These are phyloP conservation scores for Pestalotiopsis sp. DNA, from an alignment of 2,329 filamentous ascomycete species.

Conservation along the genomic window DNA sequence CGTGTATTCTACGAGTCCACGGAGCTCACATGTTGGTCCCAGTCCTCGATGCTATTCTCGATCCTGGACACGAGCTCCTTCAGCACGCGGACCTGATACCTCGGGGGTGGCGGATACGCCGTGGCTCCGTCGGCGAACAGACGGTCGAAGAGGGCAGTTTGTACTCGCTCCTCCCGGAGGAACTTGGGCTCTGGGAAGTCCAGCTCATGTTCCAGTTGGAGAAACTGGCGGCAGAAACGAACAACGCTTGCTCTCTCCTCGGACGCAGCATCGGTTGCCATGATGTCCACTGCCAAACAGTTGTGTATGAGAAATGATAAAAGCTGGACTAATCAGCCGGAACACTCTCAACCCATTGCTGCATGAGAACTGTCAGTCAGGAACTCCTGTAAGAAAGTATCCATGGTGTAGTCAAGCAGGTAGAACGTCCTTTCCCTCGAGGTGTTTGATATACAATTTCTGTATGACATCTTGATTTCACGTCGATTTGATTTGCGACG, in stretches of 20 bases:
- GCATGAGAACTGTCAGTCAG: too few species aligned
- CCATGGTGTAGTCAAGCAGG: too few species aligned
- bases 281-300: not conserved
- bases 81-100: constrained; percentile 73
- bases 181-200: constrained; percentile 62
- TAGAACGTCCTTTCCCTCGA: not conserved
- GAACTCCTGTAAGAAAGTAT: too few species aligned
- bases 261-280: constrained; percentile 42
- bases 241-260: constrained; percentile 23
- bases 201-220: constrained; percentile 71
- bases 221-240: constrained; percentile 74
- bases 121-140: constrained; percentile 66
- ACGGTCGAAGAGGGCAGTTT: constrained; percentile 65
- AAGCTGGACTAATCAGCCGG: too few species aligned
- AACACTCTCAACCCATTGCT: too few species aligned
- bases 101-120: constrained; percentile 61
- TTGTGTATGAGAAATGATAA: not conserved
- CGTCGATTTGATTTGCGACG: constrained; percentile 66
- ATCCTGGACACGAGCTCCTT: constrained; percentile 73
- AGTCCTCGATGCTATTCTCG: constrained; percentile 76
- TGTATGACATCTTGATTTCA: too few species aligned
- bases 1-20: not conserved
- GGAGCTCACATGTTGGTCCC: constrained; percentile 81
- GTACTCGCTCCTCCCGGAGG: constrained; percentile 63
- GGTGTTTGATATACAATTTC: not conserved